Percentiles rank a stretch among this genome's conserved stretches.
Evolutionary conservation across 768 basidiomycete species (phyloP).

Genomic region (Boletus barrowsii): DNA sequence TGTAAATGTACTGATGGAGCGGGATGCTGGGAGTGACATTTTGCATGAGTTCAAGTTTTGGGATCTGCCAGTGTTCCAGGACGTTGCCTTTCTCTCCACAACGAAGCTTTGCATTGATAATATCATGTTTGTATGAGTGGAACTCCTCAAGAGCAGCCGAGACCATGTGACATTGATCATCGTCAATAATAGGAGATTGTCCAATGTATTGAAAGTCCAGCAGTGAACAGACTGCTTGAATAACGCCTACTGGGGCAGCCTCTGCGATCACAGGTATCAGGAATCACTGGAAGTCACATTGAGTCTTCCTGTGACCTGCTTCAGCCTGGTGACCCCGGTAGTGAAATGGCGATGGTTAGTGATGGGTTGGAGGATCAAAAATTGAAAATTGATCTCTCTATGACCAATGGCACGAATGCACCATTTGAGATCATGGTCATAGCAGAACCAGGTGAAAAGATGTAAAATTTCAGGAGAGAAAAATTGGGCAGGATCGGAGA

Average conservation of each 20-base stretch:
- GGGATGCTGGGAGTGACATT: conserved; percentile 30
- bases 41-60: conserved; percentile 40
- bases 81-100: conserved; percentile 22
- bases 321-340: neutral
- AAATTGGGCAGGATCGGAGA: too few species aligned
- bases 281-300: neutral
- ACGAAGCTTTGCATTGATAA: neutral
- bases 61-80: conserved; percentile 38
- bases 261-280: neutral
- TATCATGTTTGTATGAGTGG: neutral
- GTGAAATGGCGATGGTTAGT: neutral
- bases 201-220: neutral
- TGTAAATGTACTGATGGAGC: neutral
- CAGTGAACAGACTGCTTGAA: neutral
- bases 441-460: too few species aligned
- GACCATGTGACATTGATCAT: neutral
- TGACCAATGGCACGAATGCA: conserved; percentile 27
- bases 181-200: neutral
- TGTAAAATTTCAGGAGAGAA: too few species aligned
- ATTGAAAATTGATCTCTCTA: conserved; percentile 25
- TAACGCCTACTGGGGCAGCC: neutral
- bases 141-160: neutral
- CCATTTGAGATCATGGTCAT: too few species aligned
- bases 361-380: neutral
- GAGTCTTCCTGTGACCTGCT: neutral